Percentiles rank a stretch among this genome's conserved stretches.
Evolutionary conservation across 2,329 filamentous ascomycete genomes (phyloP).

Genomic region (Aschersonia sp.): DNA sequence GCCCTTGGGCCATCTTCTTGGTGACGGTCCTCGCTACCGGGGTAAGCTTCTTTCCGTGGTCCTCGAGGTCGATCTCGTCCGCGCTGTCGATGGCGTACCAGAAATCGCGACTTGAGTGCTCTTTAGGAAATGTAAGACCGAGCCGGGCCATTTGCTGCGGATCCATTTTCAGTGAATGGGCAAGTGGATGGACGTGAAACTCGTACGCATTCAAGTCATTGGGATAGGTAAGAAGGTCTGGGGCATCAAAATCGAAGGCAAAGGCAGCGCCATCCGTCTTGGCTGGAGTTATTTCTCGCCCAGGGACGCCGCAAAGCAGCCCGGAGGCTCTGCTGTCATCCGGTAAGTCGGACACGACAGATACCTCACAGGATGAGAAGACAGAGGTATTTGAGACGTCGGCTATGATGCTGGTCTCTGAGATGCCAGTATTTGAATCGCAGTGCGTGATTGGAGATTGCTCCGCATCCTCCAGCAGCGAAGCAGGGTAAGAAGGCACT

Average conservation of each 20-base stretch:
- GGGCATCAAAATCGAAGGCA: slow-evolving; percentile 13
- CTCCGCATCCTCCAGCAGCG: too few species aligned
- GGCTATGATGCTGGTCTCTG: slow-evolving; percentile 1
- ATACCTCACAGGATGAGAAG: slow-evolving; percentile 2
- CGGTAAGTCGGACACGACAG: not conserved
- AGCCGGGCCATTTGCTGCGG: slow-evolving; percentile 14
- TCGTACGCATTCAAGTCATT: slow-evolving; percentile 17
- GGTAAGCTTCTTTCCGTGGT: slow-evolving; percentile 3
- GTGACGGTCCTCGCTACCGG: not conserved
- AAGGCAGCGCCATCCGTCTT: slow-evolving; percentile 22
- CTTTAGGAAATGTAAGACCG: slow-evolving; percentile 19
- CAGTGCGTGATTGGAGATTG: not conserved
- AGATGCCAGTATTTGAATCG: not conserved
- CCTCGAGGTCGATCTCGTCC: slow-evolving; percentile 13
- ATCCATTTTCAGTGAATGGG: slow-evolving; percentile 13
- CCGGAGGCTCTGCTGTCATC: slow-evolving; percentile 3
- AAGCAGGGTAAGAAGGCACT: not conserved
- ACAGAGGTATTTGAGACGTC: slow-evolving; percentile 1
- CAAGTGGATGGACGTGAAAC: slow-evolving; percentile 22
- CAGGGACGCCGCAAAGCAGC: slow-evolving; percentile 21
- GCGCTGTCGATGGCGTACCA: slow-evolving; percentile 24
- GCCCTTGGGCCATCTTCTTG: not conserved
- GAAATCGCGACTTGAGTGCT: slow-evolving; percentile 16
- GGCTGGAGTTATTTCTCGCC: slow-evolving; percentile 21
- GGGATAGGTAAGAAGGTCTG: slow-evolving; percentile 18